Base-by-base conservation (phyloP, 768 basidiomycete species). In the Pisolithus marmoratus region DNA sequence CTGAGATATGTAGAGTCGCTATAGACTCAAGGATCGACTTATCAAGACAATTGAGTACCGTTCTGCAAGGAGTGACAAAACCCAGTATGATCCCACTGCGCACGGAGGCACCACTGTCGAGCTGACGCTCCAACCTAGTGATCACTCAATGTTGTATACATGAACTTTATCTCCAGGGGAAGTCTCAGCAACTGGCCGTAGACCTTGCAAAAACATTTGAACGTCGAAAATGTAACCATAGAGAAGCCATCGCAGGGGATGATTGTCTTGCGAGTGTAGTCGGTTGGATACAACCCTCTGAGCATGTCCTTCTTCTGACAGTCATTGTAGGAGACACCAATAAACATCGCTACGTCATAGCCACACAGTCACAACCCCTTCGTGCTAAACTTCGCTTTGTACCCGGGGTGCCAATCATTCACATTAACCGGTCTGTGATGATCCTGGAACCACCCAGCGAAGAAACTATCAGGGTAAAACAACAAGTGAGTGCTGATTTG, bases 111-210 rank as follows among this genome's bases (percentile, higher is more conserved):
- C 55, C 62, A 47, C 55, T 45, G 14, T 45, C 54, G 19, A n/a
- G 27, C 20, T 46, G 46, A 19, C 42, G 49, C 64, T 74, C 75
- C 72, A 71, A 52, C 64, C 59, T 59, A 97, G 96, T 99, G 95
- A 97, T 99, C 67, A 97, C 96, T 0, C 95, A 98, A 65, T 99
- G 96, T 68, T 95, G 87, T 64, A 93, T 99, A 38, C 85, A 94
- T 58, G 90, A 92, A 63, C 77, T 99, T 2, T 98, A 99, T 71
- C 77, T 92, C 3, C 80, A 86, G 51, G 94, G 92, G 12, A 82
- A 78, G 53, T 62, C 75, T 2, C 79, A 80, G 27, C 94, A 97
- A 63, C 70, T 79, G 0, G 81, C 85, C 0, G 85, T 92, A 0
- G 90, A 96, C 64, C 76, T 96, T 40, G 95, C 96, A 2, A 98